Conservation (phyloP, 768 basidiomycete genomes). For the Rhodotorula paludigena region DNA sequence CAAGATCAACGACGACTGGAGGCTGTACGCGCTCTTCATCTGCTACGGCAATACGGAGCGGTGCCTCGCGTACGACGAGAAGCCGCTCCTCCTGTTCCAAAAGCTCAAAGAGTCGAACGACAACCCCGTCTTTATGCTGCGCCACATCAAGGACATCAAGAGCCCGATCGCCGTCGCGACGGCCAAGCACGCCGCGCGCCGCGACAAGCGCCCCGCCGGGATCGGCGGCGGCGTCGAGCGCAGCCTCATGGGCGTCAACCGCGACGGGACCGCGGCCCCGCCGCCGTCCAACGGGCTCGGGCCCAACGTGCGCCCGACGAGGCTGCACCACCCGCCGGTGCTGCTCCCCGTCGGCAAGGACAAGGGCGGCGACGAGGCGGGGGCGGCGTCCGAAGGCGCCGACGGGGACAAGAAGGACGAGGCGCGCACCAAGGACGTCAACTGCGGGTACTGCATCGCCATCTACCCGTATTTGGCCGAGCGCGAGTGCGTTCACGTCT, state of each 20-base stretch:
- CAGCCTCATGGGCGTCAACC: slow-evolving; percentile 33
- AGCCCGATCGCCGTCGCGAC: slow-evolving; percentile 95
- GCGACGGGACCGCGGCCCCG: slow-evolving; percentile 29
- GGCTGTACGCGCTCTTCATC: slow-evolving; percentile 98
- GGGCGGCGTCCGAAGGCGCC: slow-evolving; percentile 29
- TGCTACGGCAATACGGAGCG: slow-evolving; percentile 93
- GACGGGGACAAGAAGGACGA: slow-evolving; percentile 19
- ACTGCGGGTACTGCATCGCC: slow-evolving; percentile 74
- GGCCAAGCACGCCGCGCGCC: slow-evolving; percentile 83
- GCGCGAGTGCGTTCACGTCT: slow-evolving; percentile 61
- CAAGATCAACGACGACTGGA: slow-evolving; percentile 98
- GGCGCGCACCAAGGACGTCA: neutral
- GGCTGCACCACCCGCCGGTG: slow-evolving; percentile 47
- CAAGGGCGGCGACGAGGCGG: slow-evolving; percentile 23
- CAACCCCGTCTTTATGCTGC: slow-evolving; percentile 98
- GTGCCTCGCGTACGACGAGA: slow-evolving; percentile 95
- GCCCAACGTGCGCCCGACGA: slow-evolving; percentile 39
- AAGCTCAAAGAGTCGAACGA: slow-evolving; percentile 95
- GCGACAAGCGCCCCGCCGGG: slow-evolving; percentile 38
- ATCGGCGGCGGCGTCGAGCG: slow-evolving; percentile 36
- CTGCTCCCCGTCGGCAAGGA: slow-evolving; percentile 45
- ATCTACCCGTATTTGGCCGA: slow-evolving; percentile 99
- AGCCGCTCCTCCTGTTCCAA: slow-evolving; percentile 92
- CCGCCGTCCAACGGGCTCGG: slow-evolving; percentile 20
- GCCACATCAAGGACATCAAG: slow-evolving; percentile 92